A percentile compares a stretch with the other conserved stretches of the same genome.
Evolutionary conservation across 2,329 filamentous ascomycete genomes (phyloP).

Genomic region (Colletotrichum musicola): DNA sequence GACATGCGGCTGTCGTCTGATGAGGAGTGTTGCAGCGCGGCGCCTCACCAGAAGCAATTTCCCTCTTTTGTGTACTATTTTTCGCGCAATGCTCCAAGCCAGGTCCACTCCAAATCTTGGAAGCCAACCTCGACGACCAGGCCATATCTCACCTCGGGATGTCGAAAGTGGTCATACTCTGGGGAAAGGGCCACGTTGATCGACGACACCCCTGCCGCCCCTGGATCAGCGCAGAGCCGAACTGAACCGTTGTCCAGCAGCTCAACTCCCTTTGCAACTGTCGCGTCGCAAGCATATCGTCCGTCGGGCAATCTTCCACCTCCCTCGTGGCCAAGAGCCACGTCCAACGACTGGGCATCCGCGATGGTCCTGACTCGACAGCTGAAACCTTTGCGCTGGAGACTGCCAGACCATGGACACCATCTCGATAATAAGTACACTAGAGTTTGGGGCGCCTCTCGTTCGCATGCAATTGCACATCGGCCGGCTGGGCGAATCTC

Average conservation of each 20-base stretch:
- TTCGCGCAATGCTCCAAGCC: background rate
- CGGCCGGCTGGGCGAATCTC: conserved; percentile 12
- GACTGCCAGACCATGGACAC: background rate
- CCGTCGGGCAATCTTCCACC: conserved; percentile 2
- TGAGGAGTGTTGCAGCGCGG: conserved; percentile 8
- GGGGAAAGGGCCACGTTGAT: conserved; percentile 25
- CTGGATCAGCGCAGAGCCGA: background rate
- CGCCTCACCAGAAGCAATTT: conserved; percentile 9
- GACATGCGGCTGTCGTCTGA: conserved; percentile 23
- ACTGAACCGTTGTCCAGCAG: background rate
- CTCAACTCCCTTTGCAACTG: background rate
- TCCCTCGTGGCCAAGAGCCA: background rate
- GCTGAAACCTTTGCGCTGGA: conserved; percentile 5
- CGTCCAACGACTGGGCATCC: background rate
- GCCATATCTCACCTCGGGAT: conserved; percentile 1
- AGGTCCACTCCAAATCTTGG: conserved; percentile 22
- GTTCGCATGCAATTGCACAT: conserved; percentile 14
- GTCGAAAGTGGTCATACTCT: conserved; percentile 14
- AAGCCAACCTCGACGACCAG: conserved; percentile 9
- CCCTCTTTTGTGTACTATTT: background rate
- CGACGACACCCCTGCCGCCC: conserved; percentile 23
- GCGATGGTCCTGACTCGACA: conserved; percentile 10
- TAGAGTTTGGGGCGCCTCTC: background rate
- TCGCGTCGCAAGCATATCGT: background rate
- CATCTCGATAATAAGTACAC: background rate